phyloP scores from a whole-genome alignment of 768 basidiomycete species.

The Leccinum aurantiacum region DNA sequence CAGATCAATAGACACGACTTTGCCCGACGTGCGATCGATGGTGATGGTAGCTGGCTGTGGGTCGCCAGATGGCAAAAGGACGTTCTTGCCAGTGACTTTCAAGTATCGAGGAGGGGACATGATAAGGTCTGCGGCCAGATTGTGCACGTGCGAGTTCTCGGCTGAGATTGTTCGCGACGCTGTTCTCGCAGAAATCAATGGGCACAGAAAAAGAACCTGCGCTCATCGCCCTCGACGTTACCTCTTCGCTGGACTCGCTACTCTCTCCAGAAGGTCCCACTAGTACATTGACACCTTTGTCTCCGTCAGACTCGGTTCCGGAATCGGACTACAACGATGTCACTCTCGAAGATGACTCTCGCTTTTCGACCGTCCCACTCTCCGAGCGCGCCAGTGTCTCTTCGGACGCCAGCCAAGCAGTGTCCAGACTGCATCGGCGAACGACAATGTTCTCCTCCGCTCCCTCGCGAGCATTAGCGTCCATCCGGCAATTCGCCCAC shows the following conservation, averaged over 20 bases:
- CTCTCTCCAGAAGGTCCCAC: slow-evolving; percentile 46
- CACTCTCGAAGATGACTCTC: slow-evolving; percentile 42
- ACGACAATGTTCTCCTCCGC: slow-evolving; percentile 30
- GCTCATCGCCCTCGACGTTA: slow-evolving; percentile 12
- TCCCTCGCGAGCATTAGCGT: slow-evolving; percentile 18
- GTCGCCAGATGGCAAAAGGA: slow-evolving; percentile 51
- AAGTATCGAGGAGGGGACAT: slow-evolving; percentile 21
- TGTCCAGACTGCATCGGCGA: slow-evolving; percentile 26
- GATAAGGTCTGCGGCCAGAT: too few relatives aligned
- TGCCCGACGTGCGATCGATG: slow-evolving; percentile 55
- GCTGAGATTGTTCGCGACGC: background rate
- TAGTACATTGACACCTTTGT: slow-evolving; percentile 27
- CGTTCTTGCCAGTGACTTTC: slow-evolving; percentile 54
- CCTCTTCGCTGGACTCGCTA: slow-evolving; percentile 43
- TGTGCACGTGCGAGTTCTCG: too few relatives aligned
- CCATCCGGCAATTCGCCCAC: slow-evolving; percentile 41
- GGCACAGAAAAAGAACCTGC: slow-evolving; percentile 14
- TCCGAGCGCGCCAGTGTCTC: slow-evolving; percentile 36
- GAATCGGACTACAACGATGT: slow-evolving; percentile 68
- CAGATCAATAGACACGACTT: slow-evolving; percentile 51
- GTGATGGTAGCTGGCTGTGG: slow-evolving; percentile 68
- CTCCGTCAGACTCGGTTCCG: slow-evolving; percentile 44
- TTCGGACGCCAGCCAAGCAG: slow-evolving; percentile 27
- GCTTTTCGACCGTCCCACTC: slow-evolving; percentile 53
- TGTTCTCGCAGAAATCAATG: slow-evolving; percentile 17